Base-by-base conservation (phyloP, 2,329 filamentous ascomycete genomes). In the Lecanosticta acicola region DNA sequence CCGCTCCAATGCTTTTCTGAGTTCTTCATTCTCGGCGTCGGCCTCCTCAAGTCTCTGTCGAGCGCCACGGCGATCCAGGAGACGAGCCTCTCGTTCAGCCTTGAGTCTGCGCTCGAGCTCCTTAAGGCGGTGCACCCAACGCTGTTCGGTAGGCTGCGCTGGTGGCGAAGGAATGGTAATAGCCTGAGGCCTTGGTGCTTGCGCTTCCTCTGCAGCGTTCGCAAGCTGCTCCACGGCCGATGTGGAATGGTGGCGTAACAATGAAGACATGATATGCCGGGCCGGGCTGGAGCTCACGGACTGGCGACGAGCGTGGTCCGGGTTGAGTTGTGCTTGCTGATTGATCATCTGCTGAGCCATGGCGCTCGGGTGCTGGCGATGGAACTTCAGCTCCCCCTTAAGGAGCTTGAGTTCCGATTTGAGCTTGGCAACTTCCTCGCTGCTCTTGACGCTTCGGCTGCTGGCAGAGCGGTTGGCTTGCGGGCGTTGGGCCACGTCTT, bases 101-200 rank as follows among this genome's bases (percentile, higher is more conserved):
- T 95, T 94, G 14, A 98, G 74, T 57, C 94, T 81, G 55, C 84
- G 78, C 72, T 98, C 93, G 56, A 97, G 72, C 63, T 97, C 90
- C 46, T 87, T 81, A 26, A 97, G 74, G 4, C 93, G 74, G 53
- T 94, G 79, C 54, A 94, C 81, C 87, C 88, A 95, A 56, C 85
- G 80, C 54, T 86, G 83, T 57, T 91, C 84, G 32, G 73, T 74
- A 1, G 71, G 70, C 40, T 71, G 67, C 20, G 69, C 57, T 3
- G 67, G 65, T 5, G 63, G 61, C 7, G 63, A 59, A 2, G 46
- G 49, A 19, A 60, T 55, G 0, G 63, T 49, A 73, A 77, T 17
- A 72, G 78, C 24, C 75, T 80, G 11, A 71, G 74, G 45, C 24
- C 49, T 26, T 11, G 45, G 46, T 2, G 40, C 44, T 9, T 45